Conservation (phyloP, 2,329 filamentous ascomycete genomes). For the Colletotrichum coccodes region DNA sequence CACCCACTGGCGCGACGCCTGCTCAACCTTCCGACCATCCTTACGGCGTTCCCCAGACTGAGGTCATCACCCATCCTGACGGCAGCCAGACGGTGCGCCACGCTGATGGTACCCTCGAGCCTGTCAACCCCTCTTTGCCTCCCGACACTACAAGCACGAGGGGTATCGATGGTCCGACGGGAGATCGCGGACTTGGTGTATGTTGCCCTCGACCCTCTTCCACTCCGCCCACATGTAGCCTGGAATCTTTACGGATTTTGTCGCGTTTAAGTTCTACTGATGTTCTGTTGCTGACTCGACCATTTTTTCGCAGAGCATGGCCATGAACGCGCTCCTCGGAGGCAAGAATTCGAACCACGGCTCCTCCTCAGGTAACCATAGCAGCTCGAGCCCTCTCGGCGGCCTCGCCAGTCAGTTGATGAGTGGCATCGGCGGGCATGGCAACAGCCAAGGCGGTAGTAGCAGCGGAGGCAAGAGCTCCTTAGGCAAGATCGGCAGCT, state of each 20-base stretch:
- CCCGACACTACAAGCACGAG: slow-evolving; percentile 58
- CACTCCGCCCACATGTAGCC: not conserved
- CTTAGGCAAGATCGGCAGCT: slow-evolving; percentile 65
- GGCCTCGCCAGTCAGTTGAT: slow-evolving; percentile 60
- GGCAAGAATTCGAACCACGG: slow-evolving; percentile 55
- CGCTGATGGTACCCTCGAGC: slow-evolving; percentile 70
- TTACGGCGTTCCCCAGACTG: slow-evolving; percentile 66
- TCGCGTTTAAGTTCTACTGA: not conserved
- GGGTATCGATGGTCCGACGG: slow-evolving; percentile 60
- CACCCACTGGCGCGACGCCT: slow-evolving; percentile 69
- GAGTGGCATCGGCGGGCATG: slow-evolving; percentile 44
- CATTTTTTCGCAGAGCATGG: slow-evolving; percentile 59
- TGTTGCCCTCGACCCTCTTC: slow-evolving; percentile 44
- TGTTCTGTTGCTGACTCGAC: slow-evolving; percentile 11
- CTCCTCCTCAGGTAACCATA: slow-evolving; percentile 38
- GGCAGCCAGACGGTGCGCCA: slow-evolving; percentile 70
- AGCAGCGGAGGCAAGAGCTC: slow-evolving; percentile 49
- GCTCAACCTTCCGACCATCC: slow-evolving; percentile 67
- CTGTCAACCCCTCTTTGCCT: slow-evolving; percentile 61
- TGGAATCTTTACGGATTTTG: not conserved
- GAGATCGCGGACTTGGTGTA: slow-evolving; percentile 75
- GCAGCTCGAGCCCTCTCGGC: slow-evolving; percentile 53
- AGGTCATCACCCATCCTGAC: slow-evolving; percentile 71
- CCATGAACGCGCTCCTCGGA: slow-evolving; percentile 66
- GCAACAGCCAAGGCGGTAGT: slow-evolving; percentile 40